These are phyloP conservation scores for Barnettozyma salicaria DNA, from an alignment of 805 yeast genomes.

Conservation along the genomic window DNA sequence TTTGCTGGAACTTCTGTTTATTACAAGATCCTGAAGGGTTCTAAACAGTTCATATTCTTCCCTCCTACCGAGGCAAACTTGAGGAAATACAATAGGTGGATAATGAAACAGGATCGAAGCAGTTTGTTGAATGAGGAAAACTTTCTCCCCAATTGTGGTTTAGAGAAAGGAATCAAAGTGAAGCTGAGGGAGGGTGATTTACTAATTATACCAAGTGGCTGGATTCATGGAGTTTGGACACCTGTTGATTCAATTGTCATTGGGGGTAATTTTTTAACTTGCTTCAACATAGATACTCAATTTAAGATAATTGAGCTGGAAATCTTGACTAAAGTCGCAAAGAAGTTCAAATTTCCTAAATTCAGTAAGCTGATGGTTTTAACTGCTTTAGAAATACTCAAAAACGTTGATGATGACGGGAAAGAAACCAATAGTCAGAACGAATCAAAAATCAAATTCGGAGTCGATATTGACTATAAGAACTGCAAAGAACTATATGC, in stretches of 20 bases:
- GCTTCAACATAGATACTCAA: constrained; percentile 52
- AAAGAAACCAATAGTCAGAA: neutral
- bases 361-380: constrained; percentile 69
- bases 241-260: constrained; percentile 75
- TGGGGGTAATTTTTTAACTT: constrained; percentile 82
- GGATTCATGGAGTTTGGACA: constrained; percentile 89
- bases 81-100: constrained; percentile 63
- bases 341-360: constrained; percentile 71
- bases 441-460: constrained; percentile 1
- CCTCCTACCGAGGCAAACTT: constrained; percentile 72
- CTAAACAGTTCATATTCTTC: constrained; percentile 65
- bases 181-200: constrained; percentile 60
- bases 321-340: constrained; percentile 61
- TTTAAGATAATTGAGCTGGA: constrained; percentile 59
- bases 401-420: constrained; percentile 5
- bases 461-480: constrained; percentile 8
- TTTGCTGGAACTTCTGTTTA: constrained; percentile 92
- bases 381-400: constrained; percentile 33
- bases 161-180: constrained; percentile 47
- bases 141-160: constrained; percentile 6
- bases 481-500: constrained; percentile 7
- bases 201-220: constrained; percentile 81
- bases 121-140: constrained; percentile 6
- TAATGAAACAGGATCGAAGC: constrained; percentile 28
- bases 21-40: constrained; percentile 74